Base-by-base conservation (phyloP, 2,329 filamentous ascomycete species). In the Fusarium lyarnte region DNA sequence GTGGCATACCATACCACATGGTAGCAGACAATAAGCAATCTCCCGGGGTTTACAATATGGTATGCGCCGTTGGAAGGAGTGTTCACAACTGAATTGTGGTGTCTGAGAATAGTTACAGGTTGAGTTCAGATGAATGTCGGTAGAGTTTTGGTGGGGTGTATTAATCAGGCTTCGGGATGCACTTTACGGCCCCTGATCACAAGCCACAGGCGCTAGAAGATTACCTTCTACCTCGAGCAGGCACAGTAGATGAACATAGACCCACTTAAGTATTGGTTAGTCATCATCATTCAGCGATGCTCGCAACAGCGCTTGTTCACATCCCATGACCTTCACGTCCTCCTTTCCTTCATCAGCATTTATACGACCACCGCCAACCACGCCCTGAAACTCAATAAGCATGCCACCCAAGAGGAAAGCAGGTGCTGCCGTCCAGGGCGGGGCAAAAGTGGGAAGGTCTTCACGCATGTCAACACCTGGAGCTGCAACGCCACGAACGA, bases 371-470 rank as follows among this genome's bases (percentile, higher is more conserved):
- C 63, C 54, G 58, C 41, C 55, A 54, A 45, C 39, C 49, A 55
- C 58, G 38, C 10, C 49, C 73, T 52, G 33, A 67, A 73, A 79
- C 65, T 64, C 46, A 55, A 60, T 39, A 55, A 69, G 66, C 29
- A 94, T 94, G 92, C 88, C 92, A 71, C 85, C 87, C 23, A 94
- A 94, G 84, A 88, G 92, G 79, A 94, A 94, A 84, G 91, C 91
- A 68, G 78, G 79, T 67, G 76, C 79, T 79, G 84, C 82, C 75
- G 83, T 84, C 63, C 82, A 84, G 63, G 86, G 84, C 58, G 82
- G 83, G 42, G 78, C 84, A 33, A 92, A 91, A 81, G 84, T 84
- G 35, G 87, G 88, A 64, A 87, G 86, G 77, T 83, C 85, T 23
- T 91, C 89, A 43, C 85, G 84, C 61, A 81, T 86, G 66, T 91